Evolutionary conservation across 2,329 filamentous ascomycete species (phyloP).

Genomic region (Kalmusia sp.): DNA sequence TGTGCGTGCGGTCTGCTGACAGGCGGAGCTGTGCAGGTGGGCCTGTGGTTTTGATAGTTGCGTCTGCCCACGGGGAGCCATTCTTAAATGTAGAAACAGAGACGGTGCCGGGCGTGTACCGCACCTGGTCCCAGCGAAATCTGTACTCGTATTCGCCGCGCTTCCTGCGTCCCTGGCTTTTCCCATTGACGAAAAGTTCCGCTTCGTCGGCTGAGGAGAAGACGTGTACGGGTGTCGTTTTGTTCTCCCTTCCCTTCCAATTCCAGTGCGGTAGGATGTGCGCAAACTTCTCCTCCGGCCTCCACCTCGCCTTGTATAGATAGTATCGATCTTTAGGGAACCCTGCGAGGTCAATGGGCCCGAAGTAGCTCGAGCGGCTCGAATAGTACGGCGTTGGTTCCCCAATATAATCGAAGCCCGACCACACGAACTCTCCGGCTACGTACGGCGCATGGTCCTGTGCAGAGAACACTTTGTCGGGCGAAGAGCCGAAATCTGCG

Average conservation of each 20-base stretch:
- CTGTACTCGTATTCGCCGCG: constrained; percentile 52
- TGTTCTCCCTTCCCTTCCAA: constrained; percentile 57
- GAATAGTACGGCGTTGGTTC: constrained; percentile 59
- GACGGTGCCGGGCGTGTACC: constrained; percentile 57
- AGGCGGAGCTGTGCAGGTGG: constrained; percentile 47
- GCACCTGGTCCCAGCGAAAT: constrained; percentile 61
- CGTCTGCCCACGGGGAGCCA: constrained; percentile 56
- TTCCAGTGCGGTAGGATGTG: constrained; percentile 65
- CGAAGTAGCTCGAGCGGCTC: constrained; percentile 61
- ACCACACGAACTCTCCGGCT: constrained; percentile 62
- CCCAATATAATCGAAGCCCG: constrained; percentile 59
- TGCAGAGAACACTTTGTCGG: constrained; percentile 60
- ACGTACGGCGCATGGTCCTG: constrained; percentile 60
- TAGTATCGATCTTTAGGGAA: constrained; percentile 65
- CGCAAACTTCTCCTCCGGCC: constrained; percentile 54
- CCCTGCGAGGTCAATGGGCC: constrained; percentile 64
- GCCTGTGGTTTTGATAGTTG: constrained; percentile 52
- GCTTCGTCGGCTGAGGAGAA: constrained; percentile 60
- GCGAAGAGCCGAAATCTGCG: constrained; percentile 54
- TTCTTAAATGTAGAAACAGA: constrained; percentile 57
- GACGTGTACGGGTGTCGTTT: constrained; percentile 61
- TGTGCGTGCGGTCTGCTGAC: constrained; percentile 49
- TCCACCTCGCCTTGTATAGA: constrained; percentile 63
- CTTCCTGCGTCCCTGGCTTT: constrained; percentile 52
- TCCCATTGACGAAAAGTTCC: constrained; percentile 62